Conservation (phyloP, 2,329 filamentous ascomycete genomes). For the Whalleya microplaca region DNA sequence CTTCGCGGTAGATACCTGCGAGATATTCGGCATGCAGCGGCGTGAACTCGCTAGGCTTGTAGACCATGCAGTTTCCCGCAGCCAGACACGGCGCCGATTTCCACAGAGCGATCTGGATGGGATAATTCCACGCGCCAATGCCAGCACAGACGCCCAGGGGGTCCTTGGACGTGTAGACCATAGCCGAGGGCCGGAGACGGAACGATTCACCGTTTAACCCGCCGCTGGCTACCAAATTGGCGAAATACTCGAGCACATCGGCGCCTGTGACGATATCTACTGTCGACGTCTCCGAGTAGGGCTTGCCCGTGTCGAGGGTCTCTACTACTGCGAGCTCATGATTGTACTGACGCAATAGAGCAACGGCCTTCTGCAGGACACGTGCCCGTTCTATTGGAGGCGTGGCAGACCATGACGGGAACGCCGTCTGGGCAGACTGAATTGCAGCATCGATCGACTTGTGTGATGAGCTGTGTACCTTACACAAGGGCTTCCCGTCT, state of each 20-base stretch:
- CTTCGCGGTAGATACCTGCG: conserved; percentile 76
- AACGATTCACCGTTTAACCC: conserved; percentile 81
- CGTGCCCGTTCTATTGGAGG: conserved; percentile 75
- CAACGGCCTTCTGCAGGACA: conserved; percentile 76
- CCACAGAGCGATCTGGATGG: conserved; percentile 88
- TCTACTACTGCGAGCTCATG: conserved; percentile 79
- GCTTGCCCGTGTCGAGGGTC: conserved; percentile 85
- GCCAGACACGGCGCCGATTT: conserved; percentile 85
- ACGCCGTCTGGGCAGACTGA: conserved; percentile 70
- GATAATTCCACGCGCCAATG: conserved; percentile 92
- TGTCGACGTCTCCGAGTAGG: conserved; percentile 80
- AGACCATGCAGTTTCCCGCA: conserved; percentile 87
- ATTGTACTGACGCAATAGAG: conserved; percentile 74
- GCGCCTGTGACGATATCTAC: conserved; percentile 84
- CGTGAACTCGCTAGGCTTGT: conserved; percentile 88
- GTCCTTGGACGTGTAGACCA: conserved; percentile 82
- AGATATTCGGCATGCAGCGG: conserved; percentile 79
- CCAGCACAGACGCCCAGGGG: conserved; percentile 82
- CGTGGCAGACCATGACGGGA: conserved; percentile 76
- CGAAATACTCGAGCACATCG: conserved; percentile 86
- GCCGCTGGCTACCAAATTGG: conserved; percentile 75
- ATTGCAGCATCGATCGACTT: conserved; percentile 74
- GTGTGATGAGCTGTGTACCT: conserved; percentile 71
- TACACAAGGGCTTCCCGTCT: conserved; percentile 68
- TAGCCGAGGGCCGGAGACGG: conserved; percentile 73